These are phyloP conservation scores for Penicillium atrosanguineum DNA, from an alignment of 495 filamentous ascomycete genomes.

Conservation along the genomic window DNA sequence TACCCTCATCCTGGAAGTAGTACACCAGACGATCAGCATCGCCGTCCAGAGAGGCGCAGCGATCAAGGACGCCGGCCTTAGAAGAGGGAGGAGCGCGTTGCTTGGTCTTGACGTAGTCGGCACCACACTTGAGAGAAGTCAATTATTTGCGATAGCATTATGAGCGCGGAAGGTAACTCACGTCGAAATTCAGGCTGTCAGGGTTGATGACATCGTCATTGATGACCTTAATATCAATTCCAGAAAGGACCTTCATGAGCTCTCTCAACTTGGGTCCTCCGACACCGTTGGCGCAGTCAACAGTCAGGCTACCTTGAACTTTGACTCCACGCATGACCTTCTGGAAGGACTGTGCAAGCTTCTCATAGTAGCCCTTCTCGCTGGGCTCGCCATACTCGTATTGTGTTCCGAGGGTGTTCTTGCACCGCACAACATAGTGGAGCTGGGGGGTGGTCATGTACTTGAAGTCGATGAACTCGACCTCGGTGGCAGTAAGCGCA, in stretches of 20 bases:
- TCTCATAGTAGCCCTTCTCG: slow-evolving; percentile 92
- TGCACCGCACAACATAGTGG: slow-evolving; percentile 91
- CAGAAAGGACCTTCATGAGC: slow-evolving; percentile 78
- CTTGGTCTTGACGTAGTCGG: slow-evolving; percentile 95
- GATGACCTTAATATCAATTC: slow-evolving; percentile 77
- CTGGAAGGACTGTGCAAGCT: slow-evolving; percentile 77
- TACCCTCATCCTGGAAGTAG: slow-evolving; percentile 84
- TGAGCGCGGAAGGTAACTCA: slow-evolving; percentile 33
- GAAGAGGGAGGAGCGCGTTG: slow-evolving; percentile 86
- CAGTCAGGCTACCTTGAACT: slow-evolving; percentile 67
- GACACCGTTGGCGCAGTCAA: slow-evolving; percentile 96
- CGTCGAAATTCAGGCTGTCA: slow-evolving; percentile 83
- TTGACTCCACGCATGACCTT: slow-evolving; percentile 73
- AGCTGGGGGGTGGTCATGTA: slow-evolving; percentile 92
- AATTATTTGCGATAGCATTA: background rate
- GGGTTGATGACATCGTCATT: slow-evolving; percentile 90
- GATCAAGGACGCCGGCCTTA: slow-evolving; percentile 67
- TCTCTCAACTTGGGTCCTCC: slow-evolving; percentile 88
- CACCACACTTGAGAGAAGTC: slow-evolving; percentile 66
- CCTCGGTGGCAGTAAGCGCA: slow-evolving; percentile 70
- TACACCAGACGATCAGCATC: slow-evolving; percentile 95
- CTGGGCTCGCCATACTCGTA: slow-evolving; percentile 83
- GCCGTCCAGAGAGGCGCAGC: slow-evolving; percentile 90
- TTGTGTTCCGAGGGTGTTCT: slow-evolving; percentile 82
- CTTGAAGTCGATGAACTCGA: slow-evolving; percentile 76